Base-by-base conservation (phyloP, 2,329 filamentous ascomycete species). In the Annulohypoxylon truncatum region DNA sequence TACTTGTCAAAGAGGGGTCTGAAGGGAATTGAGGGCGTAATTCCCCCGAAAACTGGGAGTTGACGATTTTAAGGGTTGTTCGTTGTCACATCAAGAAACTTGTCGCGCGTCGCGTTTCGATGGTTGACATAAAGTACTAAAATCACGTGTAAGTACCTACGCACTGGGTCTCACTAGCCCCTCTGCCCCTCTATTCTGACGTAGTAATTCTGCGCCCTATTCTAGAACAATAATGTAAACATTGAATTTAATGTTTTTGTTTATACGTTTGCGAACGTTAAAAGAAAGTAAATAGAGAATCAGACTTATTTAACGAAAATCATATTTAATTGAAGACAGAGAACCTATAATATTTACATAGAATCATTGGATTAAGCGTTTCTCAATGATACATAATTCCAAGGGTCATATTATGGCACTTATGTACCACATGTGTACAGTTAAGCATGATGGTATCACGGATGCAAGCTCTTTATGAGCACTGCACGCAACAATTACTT, bases 141-240 rank as follows among this genome's bases (percentile, higher is more conserved):
- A 40, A 40, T 54, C 42, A 48, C 51, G 55, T 61, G 50, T 29
- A 29, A 42, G 24, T 46, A 46, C 28, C 28, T 42, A n/a, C 15
- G 20, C 15, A n/a, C 29, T 33, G 29, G 42, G 58, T 61, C 48
- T 47, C 58, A 29, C 48, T 40, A 42, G 58, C 13, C 20, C 31
- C 44, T 35, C 29, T 61, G 53, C 58, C 58, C 58, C 58, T 54
- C 58, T 50, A 48, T 31, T 42, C 50, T 61, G 58, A 61, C 50
- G 58, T 61, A 61, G 20, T 40, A 20, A 20, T 24, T 55, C 7
- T 20, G 8, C 6, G 24, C 15, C 7, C 3, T 28, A 48, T 48
- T 15, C 3, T 9, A 29, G 12, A 22, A 26, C 20, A 26, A 18
- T 42, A 22, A 22, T 20, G 22, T 42, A 42, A 42, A 42, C 38